These are phyloP conservation scores for Metschnikowia gruessii DNA, from an alignment of 805 yeast species.

Conservation along the genomic window DNA sequence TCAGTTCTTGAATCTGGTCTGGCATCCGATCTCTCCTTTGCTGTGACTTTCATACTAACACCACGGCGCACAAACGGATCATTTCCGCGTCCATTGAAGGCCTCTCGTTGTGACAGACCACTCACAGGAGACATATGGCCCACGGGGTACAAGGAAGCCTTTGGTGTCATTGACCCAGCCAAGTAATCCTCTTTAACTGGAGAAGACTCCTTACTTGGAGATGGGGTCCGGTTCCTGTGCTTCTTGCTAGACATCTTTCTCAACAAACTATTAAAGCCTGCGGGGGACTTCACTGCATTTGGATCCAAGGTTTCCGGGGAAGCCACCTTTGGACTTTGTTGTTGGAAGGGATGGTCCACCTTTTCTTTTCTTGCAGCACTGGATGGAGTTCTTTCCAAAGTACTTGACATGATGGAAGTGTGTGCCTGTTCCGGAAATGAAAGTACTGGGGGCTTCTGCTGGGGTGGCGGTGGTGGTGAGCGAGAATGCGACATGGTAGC, in stretches of 20 bases:
- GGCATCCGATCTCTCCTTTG: slow-evolving; percentile 45
- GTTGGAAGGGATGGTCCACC: slow-evolving; percentile 22
- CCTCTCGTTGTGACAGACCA: slow-evolving; percentile 12
- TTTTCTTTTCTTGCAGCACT: slow-evolving; percentile 14
- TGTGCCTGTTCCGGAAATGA: slow-evolving; percentile 41
- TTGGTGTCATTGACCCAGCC: background rate
- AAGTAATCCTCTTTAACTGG: slow-evolving; percentile 3
- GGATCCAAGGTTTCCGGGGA: slow-evolving; percentile 35
- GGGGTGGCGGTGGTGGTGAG: slow-evolving; percentile 11
- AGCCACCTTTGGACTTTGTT: slow-evolving; percentile 26
- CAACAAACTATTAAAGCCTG: slow-evolving; percentile 36
- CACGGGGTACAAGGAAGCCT: background rate
- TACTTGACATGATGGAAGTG: slow-evolving; percentile 25
- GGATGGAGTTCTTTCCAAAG: slow-evolving; percentile 15
- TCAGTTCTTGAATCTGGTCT: slow-evolving; percentile 3
- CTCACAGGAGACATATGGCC: background rate
- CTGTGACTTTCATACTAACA: slow-evolving; percentile 59
- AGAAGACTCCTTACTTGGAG: slow-evolving; percentile 13
- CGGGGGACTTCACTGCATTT: slow-evolving; percentile 22
- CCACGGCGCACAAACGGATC: slow-evolving; percentile 56
- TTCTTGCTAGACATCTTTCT: slow-evolving; percentile 37
- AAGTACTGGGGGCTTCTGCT: slow-evolving; percentile 8
- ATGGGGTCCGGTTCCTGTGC: slow-evolving; percentile 17
- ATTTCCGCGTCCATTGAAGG: background rate
- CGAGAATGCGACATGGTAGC: slow-evolving; percentile 3